Evolutionary conservation across 1,139 yeast genomes (phyloP), one percentile per base, ranked within the genome.

Genomic region (Magnusiomyces magnusii): DNA sequence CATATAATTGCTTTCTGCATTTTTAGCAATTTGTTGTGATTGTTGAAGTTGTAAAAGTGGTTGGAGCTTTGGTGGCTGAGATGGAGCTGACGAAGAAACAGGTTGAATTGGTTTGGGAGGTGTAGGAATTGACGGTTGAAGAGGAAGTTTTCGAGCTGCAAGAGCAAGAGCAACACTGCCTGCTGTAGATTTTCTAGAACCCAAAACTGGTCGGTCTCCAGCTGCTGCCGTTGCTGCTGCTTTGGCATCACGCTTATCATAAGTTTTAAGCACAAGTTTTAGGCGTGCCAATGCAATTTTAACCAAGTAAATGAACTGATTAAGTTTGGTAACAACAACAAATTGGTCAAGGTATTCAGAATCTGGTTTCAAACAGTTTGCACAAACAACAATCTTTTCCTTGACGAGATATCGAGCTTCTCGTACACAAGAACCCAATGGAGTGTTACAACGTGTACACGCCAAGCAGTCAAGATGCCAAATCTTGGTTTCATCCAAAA

Each of bases 201-300:
- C 53, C 23, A 31, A 34, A 17, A 15, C 17, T 21, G 53, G 53
- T 27, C 53, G 7, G 57, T 53, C 27, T 56, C 59, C 24, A 1
- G 62, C 53, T 13, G 62, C 61, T 5, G 65, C 63, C 1, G n/a
- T n/a, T n/a, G 63, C 61, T 10, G 61, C 57, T 52, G 66, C 66
- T n/a, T 34, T 62, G 61, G 55, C 55, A 51, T 69, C 70, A 9
- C 69, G 58, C 1, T 70, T 66, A 62, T 78, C 80, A 52, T 64
- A 65, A 24, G 76, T 74, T 41, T 77, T 78, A 81, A 89, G 83
- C 0, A 87, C 91, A 25, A 85, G 80, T 66, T 82, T 84, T 1
- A 96, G 86, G 60, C 97, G 79, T 5, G 86, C 82, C 55, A 91
- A 77, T 0, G 98, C 98, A 65, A 93, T 91, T 67, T 88, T 87